Evolutionary conservation across 768 basidiomycete genomes (phyloP), one percentile per base, ranked within the genome.

Genomic region (Lenzites betulinus): DNA sequence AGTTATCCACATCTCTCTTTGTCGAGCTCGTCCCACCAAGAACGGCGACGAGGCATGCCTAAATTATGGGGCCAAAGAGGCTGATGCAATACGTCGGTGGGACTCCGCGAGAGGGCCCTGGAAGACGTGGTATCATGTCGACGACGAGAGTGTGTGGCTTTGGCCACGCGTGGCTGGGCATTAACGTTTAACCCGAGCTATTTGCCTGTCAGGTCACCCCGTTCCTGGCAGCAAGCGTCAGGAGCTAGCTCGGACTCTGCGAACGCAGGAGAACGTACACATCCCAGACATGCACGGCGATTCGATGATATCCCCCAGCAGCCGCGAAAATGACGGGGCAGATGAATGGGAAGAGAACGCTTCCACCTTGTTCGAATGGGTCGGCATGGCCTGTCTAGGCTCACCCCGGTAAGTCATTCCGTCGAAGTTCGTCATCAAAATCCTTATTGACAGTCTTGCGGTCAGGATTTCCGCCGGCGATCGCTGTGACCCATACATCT

Each of bases 401-500:
- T 77, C 90, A 1, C 86, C 88, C 68, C 78, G 90, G 90, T 87
- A 60, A 7, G 69, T 60, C 16, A 55, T 43, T 35, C 7, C 2
- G 20, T 26, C 2, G 38, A 49, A 47, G 28, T 28, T n/a, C n/a
- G n/a, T n/a, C n/a, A n/a, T n/a, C n/a, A n/a, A n/a, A n/a, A n/a
- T n/a, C 20, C 8, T 12, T 15, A 7, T 22, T 35, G n/a, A 39
- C 26, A 3, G 41, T 47, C 23, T 12, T 39, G 15, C 38, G 6
- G 4, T 13, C 61, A 92, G 90, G 66, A 69, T 92, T 5, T 70
- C 76, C 38, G 82, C 77, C 4, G 84, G 84, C 64, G 89, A 90
- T 64, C 79, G 83, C 47, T 83, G 84, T 26, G 86, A 90, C 63
- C 84, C 89, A 11, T 91, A 83, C 60, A 78, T 90, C 11, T 84